Percentiles rank a stretch among this genome's conserved stretches.
These are phyloP conservation scores for Anthracocystis setariae DNA, from an alignment of 1,284 basidiomycete genomes.

Conservation along the genomic window DNA sequence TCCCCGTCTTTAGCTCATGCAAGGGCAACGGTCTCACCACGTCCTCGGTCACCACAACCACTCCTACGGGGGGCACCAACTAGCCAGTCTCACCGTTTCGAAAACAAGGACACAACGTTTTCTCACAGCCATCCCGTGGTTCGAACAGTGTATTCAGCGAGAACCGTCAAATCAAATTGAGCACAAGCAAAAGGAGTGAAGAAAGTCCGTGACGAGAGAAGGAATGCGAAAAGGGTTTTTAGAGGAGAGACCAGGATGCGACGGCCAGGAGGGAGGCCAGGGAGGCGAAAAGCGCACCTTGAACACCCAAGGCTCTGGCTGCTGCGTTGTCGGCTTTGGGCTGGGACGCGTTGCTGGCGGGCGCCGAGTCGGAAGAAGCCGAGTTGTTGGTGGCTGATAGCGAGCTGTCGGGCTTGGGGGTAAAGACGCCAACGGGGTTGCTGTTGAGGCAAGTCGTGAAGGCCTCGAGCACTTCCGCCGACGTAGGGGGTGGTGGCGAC, in stretches of 20 bases:
- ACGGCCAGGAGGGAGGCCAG: background rate
- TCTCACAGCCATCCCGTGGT: no score
- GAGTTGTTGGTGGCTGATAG: background rate
- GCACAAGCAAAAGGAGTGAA: background rate
- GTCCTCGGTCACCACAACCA: slow-evolving; percentile 18
- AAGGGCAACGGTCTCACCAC: slow-evolving; percentile 55
- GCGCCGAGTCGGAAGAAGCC: background rate
- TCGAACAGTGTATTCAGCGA: background rate
- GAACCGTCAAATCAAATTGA: background rate
- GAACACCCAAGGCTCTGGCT: no score
- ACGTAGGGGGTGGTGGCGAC: slow-evolving; percentile 71
- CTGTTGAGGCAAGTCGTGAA: slow-evolving; percentile 78
- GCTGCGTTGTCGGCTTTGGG: no score
- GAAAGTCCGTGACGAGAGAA: background rate
- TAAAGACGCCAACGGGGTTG: slow-evolving; percentile 71
- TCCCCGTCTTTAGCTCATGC: slow-evolving; percentile 56
- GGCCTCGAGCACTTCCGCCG: slow-evolving; percentile 73
- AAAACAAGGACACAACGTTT: no score
- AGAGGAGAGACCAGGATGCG: background rate
- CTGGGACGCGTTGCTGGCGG: no score
- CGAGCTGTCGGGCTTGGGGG: slow-evolving; percentile 11
- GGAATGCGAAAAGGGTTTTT: no score
- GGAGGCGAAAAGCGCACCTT: no score
- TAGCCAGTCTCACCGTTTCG: background rate
- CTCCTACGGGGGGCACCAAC: background rate